phyloP scores from a whole-genome alignment of 352 stramenopile genomes.

The Pythium phragmiticola region DNA sequence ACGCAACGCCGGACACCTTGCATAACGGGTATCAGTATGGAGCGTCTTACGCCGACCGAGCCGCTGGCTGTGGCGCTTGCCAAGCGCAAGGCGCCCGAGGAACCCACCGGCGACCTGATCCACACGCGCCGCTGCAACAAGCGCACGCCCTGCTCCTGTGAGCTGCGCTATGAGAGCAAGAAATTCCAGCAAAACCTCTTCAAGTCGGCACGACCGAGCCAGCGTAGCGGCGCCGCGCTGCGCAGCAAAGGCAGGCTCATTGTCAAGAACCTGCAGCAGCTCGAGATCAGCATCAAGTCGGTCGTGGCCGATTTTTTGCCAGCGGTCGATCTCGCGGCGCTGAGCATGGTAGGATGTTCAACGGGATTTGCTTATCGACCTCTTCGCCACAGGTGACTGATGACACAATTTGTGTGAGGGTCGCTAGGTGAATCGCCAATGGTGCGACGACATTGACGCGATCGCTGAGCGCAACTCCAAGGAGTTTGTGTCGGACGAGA shows the following conservation, averaged over 20 bases:
- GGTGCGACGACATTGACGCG: conserved; percentile 44
- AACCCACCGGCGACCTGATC: background rate
- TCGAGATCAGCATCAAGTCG: conserved; percentile 51
- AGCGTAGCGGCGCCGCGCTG: background rate
- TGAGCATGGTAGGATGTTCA: conserved; percentile 52
- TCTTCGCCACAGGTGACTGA: background rate
- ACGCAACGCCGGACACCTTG: background rate
- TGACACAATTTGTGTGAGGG: background rate
- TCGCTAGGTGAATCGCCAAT: conserved; percentile 46
- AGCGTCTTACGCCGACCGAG: background rate
- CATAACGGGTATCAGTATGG: background rate
- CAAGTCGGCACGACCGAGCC: conserved; percentile 22
- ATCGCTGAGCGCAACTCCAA: conserved; percentile 45
- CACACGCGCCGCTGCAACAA: conserved; percentile 52
- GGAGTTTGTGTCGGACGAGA: conserved; percentile 39
- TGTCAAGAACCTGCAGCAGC: conserved; percentile 50
- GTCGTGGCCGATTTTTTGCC: conserved; percentile 45
- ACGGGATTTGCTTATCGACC: no score
- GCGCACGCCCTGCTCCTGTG: conserved; percentile 63
- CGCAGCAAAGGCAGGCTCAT: conserved; percentile 14
- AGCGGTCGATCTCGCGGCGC: conserved; percentile 36
- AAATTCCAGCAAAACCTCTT: conserved; percentile 68
- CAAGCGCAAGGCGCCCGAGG: conserved; percentile 5
- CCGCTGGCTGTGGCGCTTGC: conserved; percentile 1
- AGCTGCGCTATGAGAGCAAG: conserved; percentile 59